Conservation (phyloP, 176 grass and related monocot genomes). For the sorghum (Sorghum bicolor) region Sorghum_bicolor_NCBIv3 NC_012872.2:1647501-1648000, state of each 20-base stretch:
- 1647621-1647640: too few species aligned
- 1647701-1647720: background rate
- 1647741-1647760: background rate
- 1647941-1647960: background rate
- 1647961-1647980: constrained; percentile 14
- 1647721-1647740: constrained; percentile 20
- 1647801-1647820: background rate
- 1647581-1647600: too few species aligned
- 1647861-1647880: too few species aligned
- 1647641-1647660: too few species aligned
- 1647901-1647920: background rate
- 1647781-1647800: background rate
- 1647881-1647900: too few species aligned
- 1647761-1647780: background rate
- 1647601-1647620: too few species aligned
- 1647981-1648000: background rate
- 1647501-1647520: too few species aligned
- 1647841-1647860: background rate
- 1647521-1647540: too few species aligned
- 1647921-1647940: background rate
- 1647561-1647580: too few species aligned
- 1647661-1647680: too few species aligned
- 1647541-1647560: too few species aligned
- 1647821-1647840: background rate
- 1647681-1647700: too few species aligned